Evolutionary conservation across 2,329 filamentous ascomycete species (phyloP), one percentile per base, ranked within the genome.

Genomic region (Byssoonygena ceratinophila): DNA sequence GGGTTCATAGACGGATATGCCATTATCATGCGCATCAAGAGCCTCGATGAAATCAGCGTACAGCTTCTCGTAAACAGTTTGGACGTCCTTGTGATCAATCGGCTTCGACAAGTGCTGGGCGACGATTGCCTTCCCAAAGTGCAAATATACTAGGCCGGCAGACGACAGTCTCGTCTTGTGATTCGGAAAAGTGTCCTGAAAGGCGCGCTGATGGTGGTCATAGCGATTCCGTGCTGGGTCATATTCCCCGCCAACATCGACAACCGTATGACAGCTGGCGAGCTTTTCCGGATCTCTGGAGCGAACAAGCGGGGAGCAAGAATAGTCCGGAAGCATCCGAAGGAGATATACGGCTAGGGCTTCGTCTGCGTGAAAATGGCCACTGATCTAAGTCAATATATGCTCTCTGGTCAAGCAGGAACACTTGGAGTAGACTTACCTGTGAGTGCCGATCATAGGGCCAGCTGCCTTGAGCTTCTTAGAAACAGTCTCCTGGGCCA

Each of bases 301-400:
- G 61, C 92, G 89, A 47, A 95, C 76, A 40, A 98, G 84, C 40
- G 76, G 68, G 23, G 88, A 83, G 60, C 78, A 72, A 52, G 76
- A 69, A 75, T 97, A 98, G 54, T 83, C 74, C 20, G 92, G 91
- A 16, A 97, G 84, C 53, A 85, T 80, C 59, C 89, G 88, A 61
- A 98, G 85, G 77, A 98, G 88, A 76, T 94, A 89, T 59, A 98
- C 90, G 54, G 92, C 92, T 40, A 98, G 82, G 56, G 92, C 91
- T 75, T 98, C 92, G 71, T 98, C 92, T 68, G 92, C 92, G 75
- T 98, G 92, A 79, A 98, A 98, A 76, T 96, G 89, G 61, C 92
- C 92, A 73, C 77, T 80, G 23, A 34, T 9, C 20, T 2, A 25
- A 23, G 45, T 55, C 57, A 57, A 47, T 37, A 48, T 25, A n/a